Conservation (phyloP, 495 filamentous ascomycete species). For the Neurospora terricola region DNA sequence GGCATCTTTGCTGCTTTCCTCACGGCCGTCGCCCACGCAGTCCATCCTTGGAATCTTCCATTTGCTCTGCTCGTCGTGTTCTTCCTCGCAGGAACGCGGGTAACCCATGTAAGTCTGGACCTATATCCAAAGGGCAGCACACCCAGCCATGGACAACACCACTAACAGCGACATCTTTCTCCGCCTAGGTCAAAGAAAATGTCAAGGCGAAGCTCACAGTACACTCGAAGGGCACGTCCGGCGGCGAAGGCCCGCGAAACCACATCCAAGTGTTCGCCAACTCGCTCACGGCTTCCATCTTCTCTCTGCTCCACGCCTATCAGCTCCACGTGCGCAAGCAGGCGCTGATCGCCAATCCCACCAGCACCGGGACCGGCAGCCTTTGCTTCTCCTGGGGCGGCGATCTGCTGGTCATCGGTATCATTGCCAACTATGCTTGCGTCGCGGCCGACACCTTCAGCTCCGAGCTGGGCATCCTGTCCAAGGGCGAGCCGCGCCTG, state of each 20-base stretch:
- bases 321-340: constrained; percentile 41
- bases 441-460: constrained; percentile 90
- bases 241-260: constrained; percentile 71
- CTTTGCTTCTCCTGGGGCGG: constrained; percentile 41
- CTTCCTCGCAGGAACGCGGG: constrained; percentile 74
- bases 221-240: constrained; percentile 56
- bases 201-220: constrained; percentile 75
- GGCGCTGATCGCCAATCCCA: constrained; percentile 6
- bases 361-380: constrained; percentile 19
- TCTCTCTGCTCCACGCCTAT: constrained; percentile 62
- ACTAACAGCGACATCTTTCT: background rate
- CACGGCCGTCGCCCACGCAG: constrained; percentile 69
- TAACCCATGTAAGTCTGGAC: constrained; percentile 55
- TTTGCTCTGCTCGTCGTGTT: constrained; percentile 76
- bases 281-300: constrained; percentile 63
- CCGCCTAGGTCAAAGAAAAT: constrained; percentile 64
- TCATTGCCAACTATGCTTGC: constrained; percentile 75
- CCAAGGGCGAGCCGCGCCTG: constrained; percentile 64
- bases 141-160: background rate
- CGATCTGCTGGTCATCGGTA: constrained; percentile 46
- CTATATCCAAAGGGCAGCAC: background rate
- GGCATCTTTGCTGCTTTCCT: constrained; percentile 58
- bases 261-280: constrained; percentile 90
- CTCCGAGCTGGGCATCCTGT: constrained; percentile 85
- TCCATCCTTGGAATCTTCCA: constrained; percentile 86